A percentile compares a stretch with the other conserved stretches of the same genome.
phyloP scores from a whole-genome alignment of 2,329 filamentous ascomycete species.

The Colletotrichum sp. region DNA sequence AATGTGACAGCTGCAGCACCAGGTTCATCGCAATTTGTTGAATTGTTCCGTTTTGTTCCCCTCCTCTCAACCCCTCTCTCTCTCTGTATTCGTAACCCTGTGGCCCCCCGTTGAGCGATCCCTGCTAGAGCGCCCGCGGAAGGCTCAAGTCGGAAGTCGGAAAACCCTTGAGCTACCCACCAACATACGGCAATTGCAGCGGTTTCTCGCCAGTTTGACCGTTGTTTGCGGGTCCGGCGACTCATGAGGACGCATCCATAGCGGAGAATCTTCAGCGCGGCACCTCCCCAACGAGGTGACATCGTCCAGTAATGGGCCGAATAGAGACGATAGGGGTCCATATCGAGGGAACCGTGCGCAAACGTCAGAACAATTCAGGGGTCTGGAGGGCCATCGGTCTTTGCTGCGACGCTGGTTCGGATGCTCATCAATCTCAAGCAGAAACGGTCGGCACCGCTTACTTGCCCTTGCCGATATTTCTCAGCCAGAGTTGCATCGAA shows the following conservation, averaged over 20 bases:
- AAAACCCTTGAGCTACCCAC: not conserved
- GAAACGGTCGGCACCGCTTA: not conserved
- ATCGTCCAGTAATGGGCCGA: conserved; percentile 1
- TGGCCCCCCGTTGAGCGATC: not conserved
- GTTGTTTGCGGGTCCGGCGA: not conserved
- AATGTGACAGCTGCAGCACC: not conserved
- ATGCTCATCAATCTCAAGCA: not conserved
- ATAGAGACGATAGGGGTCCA: not conserved
- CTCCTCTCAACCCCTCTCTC: not conserved
- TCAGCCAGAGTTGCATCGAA: not conserved
- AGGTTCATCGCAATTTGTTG: not conserved
- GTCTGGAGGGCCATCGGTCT: not conserved
- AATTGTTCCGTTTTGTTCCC: not conserved
- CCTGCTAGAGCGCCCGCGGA: not conserved
- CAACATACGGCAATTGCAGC: not conserved
- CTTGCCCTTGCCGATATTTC: not conserved
- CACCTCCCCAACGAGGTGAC: not conserved
- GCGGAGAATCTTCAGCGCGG: conserved; percentile 11
- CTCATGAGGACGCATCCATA: not conserved
- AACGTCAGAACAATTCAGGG: not conserved
- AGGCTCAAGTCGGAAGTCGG: not conserved
- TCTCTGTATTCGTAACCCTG: not conserved
- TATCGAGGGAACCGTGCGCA: not conserved
- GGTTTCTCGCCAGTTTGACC: not conserved
- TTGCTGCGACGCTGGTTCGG: not conserved